Evolutionary conservation across 2,329 filamentous ascomycete species (phyloP), one percentile per base, ranked within the genome.

Genomic region (Tricladium varicosporioides): DNA sequence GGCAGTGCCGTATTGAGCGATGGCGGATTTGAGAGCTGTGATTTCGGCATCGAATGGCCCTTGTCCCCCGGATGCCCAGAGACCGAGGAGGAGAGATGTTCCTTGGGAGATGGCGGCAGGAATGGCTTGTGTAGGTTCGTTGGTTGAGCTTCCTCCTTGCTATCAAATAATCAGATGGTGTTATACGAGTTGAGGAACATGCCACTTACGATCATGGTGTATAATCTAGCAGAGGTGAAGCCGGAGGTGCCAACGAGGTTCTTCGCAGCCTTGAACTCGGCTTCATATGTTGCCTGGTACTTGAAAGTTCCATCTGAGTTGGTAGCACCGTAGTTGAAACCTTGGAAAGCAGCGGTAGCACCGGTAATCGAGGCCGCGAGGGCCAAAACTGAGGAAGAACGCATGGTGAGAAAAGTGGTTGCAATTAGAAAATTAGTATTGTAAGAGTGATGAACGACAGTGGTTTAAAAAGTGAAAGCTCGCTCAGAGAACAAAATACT

Each of bases 21-120:
- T 87, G 63, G 91, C 89, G 45, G 78, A 74, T 71, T 82, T 82
- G 49, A 96, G 79, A 13, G 91, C 91, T 2, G 78, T 71, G 48
- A 96, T 75, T 75, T 96, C 91, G 70, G 91, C 89, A 71, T 80
- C 74, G 72, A 95, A 86, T 18, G 71, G 72, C 5, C 74, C 77
- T 54, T 82, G 76, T 50, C 86, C 86, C 43, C 79, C 88, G 0
- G 90, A 93, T 9, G 85, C 84, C 92, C 92, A 96, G 51, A 97
- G 77, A 64, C 91, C 91, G 11, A 96, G 83, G 10, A 97, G 81
- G 22, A 97, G 81, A 45, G 81, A 80, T 1, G 90, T 91, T 82
- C 67, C 90, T 90, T 65, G 80, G 82, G 31, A 36, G 73, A 96
- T 91, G 67, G 91, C 92, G 45, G 92, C 92, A 44, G 87, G 88